A percentile compares a stretch with the other conserved stretches of the same genome.
Conservation (phyloP, 768 basidiomycete species). For the Boletus insuetus region DNA sequence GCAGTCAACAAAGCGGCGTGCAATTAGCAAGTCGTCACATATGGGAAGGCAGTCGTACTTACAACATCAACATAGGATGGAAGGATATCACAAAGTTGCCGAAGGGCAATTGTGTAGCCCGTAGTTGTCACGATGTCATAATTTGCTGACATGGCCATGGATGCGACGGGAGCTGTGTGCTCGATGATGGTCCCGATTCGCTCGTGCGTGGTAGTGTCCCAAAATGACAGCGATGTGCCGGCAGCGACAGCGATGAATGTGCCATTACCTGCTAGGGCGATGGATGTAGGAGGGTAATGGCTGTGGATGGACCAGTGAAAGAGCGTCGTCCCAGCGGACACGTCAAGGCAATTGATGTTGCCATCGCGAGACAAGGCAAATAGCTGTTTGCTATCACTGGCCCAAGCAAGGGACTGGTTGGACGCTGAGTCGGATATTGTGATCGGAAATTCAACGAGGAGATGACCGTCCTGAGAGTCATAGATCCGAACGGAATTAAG, state of each 20-base stretch:
- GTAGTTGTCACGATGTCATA: background rate
- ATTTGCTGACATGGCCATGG: conserved; percentile 1
- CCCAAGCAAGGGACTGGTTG: background rate
- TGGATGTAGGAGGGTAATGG: background rate
- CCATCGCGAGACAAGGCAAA: background rate
- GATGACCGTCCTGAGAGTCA: background rate
- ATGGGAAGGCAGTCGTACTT: background rate
- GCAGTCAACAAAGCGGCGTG: background rate
- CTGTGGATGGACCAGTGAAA: background rate
- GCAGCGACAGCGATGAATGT: background rate
- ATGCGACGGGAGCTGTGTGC: background rate
- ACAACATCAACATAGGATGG: background rate
- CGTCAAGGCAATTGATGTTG: background rate
- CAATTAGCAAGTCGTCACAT: background rate
- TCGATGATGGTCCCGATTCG: background rate
- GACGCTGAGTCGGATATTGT: background rate
- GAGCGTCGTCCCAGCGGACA: background rate
- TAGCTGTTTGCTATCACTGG: background rate
- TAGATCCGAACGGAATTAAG: background rate
- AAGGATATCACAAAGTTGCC: background rate
- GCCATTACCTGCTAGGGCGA: background rate
- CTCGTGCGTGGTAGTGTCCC: background rate
- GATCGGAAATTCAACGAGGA: background rate
- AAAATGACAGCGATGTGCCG: background rate
- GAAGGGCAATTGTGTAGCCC: background rate